A percentile compares a stretch with the other conserved stretches of the same genome.
These are phyloP conservation scores for Paramyrothecium sp. DNA, from an alignment of 2,329 filamentous ascomycete species.

Conservation along the genomic window DNA sequence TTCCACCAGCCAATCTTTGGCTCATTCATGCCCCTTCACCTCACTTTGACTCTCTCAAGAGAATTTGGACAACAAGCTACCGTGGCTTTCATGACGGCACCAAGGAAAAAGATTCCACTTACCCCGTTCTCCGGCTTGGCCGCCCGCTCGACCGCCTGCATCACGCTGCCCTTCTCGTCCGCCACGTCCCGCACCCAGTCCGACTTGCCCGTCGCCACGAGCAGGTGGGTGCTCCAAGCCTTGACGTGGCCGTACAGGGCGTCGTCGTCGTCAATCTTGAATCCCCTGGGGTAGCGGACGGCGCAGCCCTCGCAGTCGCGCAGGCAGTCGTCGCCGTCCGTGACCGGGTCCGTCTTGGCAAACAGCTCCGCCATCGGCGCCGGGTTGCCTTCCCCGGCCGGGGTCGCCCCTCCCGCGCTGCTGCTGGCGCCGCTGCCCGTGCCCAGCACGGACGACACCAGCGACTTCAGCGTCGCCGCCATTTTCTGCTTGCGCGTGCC, in stretches of 20 bases:
- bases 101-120: conserved; percentile 27
- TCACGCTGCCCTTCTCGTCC: conserved; percentile 83
- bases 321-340: conserved; percentile 86
- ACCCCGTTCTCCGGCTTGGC: conserved; percentile 67
- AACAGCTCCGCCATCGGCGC: conserved; percentile 58
- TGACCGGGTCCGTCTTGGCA: conserved; percentile 66
- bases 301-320: conserved; percentile 84
- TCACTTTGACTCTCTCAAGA: not conserved
- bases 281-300: conserved; percentile 69
- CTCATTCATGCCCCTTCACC: not conserved
- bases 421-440: conserved; percentile 1
- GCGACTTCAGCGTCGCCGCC: conserved; percentile 35
- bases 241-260: conserved; percentile 82
- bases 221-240: conserved; percentile 83
- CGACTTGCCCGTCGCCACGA: conserved; percentile 92
- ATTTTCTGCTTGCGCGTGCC: conserved; percentile 32
- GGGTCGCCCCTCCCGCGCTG: conserved; percentile 2
- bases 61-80: too few relatives aligned
- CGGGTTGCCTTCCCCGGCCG: conserved; percentile 16
- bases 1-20: not conserved
- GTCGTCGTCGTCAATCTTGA: conserved; percentile 75
- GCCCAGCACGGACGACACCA: conserved; percentile 28
- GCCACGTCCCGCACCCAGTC: conserved; percentile 91
- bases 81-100: not conserved
- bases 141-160: conserved; percentile 67